Evolutionary conservation across 257 asterid species (phyloP).

Genomic region (Lantana camara): DNA sequence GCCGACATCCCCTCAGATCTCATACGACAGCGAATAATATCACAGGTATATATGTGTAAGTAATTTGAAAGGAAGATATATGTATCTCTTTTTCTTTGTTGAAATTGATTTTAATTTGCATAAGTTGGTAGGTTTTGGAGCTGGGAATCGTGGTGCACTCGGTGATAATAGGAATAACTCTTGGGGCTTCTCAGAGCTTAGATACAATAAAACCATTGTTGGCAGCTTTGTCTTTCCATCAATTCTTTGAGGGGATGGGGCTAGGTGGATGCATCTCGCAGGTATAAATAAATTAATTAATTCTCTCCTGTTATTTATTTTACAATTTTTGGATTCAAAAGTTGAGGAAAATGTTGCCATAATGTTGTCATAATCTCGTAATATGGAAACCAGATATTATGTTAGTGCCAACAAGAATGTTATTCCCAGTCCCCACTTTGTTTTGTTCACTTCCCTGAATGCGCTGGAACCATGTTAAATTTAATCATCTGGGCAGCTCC

Average conservation of each 20-base stretch:
- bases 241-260: conserved; percentile 73
- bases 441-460: background rate
- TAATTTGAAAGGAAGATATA: too few relatives aligned
- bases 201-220: conserved; percentile 55
- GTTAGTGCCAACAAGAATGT: conserved; percentile 25
- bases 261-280: conserved; percentile 74
- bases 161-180: conserved; percentile 57
- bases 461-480: background rate
- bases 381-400: background rate
- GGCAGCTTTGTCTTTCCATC: conserved; percentile 65
- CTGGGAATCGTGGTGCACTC: conserved; percentile 69
- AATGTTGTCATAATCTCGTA: conserved; percentile 24
- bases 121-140: conserved; percentile 52
- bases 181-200: conserved; percentile 53
- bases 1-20: conserved; percentile 44
- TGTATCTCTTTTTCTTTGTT: background rate
- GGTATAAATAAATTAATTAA: conserved; percentile 29
- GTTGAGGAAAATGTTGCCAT: conserved; percentile 32
- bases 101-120: too few relatives aligned
- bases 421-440: conserved; percentile 35
- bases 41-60: conserved; percentile 37
- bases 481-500: background rate
- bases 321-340: conserved; percentile 1
- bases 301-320: conserved; percentile 15
- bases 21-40: conserved; percentile 57